A percentile compares a stretch with the other conserved stretches of the same genome.
These are phyloP conservation scores for Hebeloma cylindrosporum DNA, from an alignment of 768 basidiomycete species.

Conservation along the genomic window DNA sequence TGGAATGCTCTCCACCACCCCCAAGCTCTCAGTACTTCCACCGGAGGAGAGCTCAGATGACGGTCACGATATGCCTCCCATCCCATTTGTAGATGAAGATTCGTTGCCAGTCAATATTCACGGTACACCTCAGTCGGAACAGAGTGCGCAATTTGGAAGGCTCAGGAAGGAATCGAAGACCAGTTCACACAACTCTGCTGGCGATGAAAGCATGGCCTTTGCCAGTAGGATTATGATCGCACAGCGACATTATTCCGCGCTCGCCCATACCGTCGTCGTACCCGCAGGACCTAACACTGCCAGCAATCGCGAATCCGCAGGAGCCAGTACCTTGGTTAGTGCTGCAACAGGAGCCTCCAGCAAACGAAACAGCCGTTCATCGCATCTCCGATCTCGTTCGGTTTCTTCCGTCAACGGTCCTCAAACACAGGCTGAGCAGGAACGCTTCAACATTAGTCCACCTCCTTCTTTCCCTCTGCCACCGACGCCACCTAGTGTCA, in stretches of 20 bases:
- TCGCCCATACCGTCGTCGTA: slow-evolving; percentile 65
- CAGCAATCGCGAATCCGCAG: slow-evolving; percentile 27
- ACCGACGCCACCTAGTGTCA: slow-evolving; percentile 70
- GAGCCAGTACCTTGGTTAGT: slow-evolving; percentile 32
- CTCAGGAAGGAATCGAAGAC: slow-evolving; percentile 52
- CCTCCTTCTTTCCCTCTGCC: slow-evolving; percentile 72
- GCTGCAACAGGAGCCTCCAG: slow-evolving; percentile 38
- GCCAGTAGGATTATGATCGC: slow-evolving; percentile 68
- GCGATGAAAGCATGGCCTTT: slow-evolving; percentile 50
- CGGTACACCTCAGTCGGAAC: slow-evolving; percentile 55
- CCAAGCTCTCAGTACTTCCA: slow-evolving; percentile 69
- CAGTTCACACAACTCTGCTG: slow-evolving; percentile 53
- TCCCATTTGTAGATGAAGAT: slow-evolving; percentile 57
- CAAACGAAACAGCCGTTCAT: slow-evolving; percentile 30
- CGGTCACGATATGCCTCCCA: slow-evolving; percentile 55
- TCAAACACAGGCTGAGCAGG: slow-evolving; percentile 36
- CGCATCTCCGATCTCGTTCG: slow-evolving; percentile 65
- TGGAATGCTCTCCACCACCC: slow-evolving; percentile 60
- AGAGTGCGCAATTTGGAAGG: slow-evolving; percentile 57
- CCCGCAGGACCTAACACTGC: slow-evolving; percentile 42
- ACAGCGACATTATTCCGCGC: slow-evolving; percentile 68
- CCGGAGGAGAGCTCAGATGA: slow-evolving; percentile 48
- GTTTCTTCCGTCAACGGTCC: slow-evolving; percentile 49
- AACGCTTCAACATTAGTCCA: slow-evolving; percentile 44
- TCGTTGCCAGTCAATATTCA: slow-evolving; percentile 44